A percentile compares a stretch with the other conserved stretches of the same genome.
Evolutionary conservation across 352 stramenopile species (phyloP).

Genomic region (Thraustochytrium striatum): DNA sequence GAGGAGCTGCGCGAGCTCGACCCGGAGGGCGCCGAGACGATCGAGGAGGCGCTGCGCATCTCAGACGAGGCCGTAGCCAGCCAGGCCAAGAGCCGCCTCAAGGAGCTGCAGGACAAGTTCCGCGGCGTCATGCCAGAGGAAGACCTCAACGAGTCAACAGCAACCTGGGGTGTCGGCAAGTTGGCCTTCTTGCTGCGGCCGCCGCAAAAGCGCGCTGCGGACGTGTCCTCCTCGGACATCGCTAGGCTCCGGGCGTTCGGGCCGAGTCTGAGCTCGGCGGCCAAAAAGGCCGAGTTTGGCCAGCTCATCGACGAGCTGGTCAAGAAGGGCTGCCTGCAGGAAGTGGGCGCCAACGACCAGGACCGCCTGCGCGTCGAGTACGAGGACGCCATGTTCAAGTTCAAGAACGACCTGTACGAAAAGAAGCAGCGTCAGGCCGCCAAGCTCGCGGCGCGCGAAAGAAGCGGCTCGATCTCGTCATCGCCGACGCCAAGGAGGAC

Average conservation of each 20-base stretch:
- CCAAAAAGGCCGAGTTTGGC: neutral
- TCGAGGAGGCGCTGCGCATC: neutral
- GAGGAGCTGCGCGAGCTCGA: conserved; percentile 40
- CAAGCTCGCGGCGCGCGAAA: neutral
- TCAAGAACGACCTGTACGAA: neutral
- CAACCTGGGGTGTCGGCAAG: neutral
- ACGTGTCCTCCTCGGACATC: neutral
- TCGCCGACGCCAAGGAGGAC: conserved; percentile 10
- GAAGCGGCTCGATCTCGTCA: conserved; percentile 22
- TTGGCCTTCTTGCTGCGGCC: too few relatives aligned
- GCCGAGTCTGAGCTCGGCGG: neutral
- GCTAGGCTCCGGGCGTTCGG: neutral
- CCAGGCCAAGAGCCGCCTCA: neutral
- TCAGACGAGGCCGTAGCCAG: neutral
- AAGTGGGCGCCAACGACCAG: neutral
- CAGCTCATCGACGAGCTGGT: neutral
- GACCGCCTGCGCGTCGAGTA: conserved; percentile 7
- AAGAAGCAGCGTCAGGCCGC: neutral
- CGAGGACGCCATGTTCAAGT: neutral
- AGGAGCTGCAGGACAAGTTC: neutral
- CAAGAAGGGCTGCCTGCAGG: neutral
- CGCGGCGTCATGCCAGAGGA: neutral
- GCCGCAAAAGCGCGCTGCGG: too few relatives aligned
- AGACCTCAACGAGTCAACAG: neutral
- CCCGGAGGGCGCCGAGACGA: neutral